These are phyloP conservation scores for Venturia effusa DNA, from an alignment of 2,329 filamentous ascomycete genomes.

Conservation along the genomic window DNA sequence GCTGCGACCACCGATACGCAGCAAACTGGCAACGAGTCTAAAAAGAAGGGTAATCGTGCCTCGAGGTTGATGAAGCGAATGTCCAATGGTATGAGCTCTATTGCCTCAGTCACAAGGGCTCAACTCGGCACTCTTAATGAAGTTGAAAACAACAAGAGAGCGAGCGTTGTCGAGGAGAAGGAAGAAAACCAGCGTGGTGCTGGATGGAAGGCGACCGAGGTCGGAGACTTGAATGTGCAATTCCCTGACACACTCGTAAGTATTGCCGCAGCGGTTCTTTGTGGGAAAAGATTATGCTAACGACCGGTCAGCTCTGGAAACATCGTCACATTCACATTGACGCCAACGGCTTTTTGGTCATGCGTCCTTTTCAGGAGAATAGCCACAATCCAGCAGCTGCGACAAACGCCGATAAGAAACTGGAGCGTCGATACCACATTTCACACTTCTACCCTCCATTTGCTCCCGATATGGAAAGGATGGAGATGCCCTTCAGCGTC, in stretches of 20 bases:
- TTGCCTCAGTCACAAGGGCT: slow-evolving; percentile 15
- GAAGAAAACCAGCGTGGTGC: not conserved
- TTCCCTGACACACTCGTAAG: slow-evolving; percentile 78
- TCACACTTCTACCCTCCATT: slow-evolving; percentile 72
- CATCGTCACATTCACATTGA: slow-evolving; percentile 81
- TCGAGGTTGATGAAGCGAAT: slow-evolving; percentile 57
- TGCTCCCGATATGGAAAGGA: slow-evolving; percentile 77
- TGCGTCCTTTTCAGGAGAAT: slow-evolving; percentile 26
- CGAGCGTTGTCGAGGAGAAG: slow-evolving; percentile 27
- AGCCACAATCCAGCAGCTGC: not conserved
- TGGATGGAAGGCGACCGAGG: slow-evolving; percentile 47
- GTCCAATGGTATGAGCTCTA: slow-evolving; percentile 44
- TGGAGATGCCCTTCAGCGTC: slow-evolving; percentile 85
- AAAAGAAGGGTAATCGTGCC: slow-evolving; percentile 45
- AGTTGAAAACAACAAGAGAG: slow-evolving; percentile 10
- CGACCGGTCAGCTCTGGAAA: slow-evolving; percentile 62
- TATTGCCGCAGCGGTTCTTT: slow-evolving; percentile 7
- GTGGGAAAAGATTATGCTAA: not conserved
- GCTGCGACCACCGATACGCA: slow-evolving; percentile 16
- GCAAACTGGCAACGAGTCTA: slow-evolving; percentile 34
- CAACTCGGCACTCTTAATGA: slow-evolving; percentile 5
- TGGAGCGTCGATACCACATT: slow-evolving; percentile 73
- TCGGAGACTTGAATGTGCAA: slow-evolving; percentile 92
- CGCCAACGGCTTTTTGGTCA: slow-evolving; percentile 68
- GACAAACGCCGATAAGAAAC: slow-evolving; percentile 19